Conservation (phyloP, 2,329 filamentous ascomycete genomes). For the Fusarium nygamai region DNA sequence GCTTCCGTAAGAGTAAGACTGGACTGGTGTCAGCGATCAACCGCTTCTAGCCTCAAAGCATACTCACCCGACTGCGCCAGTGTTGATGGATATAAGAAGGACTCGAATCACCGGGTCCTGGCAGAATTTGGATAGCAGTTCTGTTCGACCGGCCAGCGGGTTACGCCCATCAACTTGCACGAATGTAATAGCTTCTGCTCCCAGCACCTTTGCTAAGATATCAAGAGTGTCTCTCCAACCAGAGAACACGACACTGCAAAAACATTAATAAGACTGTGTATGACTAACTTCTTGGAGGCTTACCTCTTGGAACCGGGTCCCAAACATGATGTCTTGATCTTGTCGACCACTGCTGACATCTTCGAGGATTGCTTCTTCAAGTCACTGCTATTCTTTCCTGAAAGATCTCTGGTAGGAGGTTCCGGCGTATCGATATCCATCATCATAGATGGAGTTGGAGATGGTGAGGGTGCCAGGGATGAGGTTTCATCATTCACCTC, state of each 20-base stretch:
- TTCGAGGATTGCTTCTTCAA: not conserved
- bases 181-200: not conserved
- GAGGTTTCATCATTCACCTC: accelerated
- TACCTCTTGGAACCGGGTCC: not conserved
- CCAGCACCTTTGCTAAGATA: accelerated
- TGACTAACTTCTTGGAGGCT: accelerated
- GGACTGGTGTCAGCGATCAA: accelerated
- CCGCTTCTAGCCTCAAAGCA: too few species aligned
- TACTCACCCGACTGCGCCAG: slow-evolving; percentile 4
- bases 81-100: slow-evolving; percentile 16
- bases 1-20: not conserved
- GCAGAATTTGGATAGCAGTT: not conserved
- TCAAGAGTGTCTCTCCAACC: slow-evolving; percentile 3
- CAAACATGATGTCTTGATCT: not conserved
- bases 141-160: not conserved
- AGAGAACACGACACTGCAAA: not conserved
- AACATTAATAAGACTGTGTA: accelerated
- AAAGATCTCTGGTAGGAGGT: accelerated
- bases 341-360: not conserved
- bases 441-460: not conserved
- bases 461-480: not conserved
- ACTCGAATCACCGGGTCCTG: not conserved
- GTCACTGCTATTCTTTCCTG: too few species aligned
- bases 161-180: not conserved
- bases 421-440: not conserved